Conservation (phyloP, 1,284 basidiomycete species). For the Sutorius eximius region DNA sequence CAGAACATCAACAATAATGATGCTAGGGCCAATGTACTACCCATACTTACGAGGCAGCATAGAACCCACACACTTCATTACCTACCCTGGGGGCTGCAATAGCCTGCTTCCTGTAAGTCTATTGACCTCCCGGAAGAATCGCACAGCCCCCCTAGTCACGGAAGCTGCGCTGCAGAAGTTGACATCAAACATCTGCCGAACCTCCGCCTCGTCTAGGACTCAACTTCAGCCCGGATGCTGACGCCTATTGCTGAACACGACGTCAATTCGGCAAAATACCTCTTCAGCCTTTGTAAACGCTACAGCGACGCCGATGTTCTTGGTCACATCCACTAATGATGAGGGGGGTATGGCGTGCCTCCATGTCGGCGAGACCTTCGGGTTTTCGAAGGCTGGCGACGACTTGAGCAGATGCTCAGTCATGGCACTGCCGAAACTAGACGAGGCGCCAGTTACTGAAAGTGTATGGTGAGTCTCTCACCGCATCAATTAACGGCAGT, state of each 20-base stretch:
- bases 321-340: conserved; percentile 42
- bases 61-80: conserved; percentile 5
- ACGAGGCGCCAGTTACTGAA: conserved; percentile 31
- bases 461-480: neutral
- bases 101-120: conserved; percentile 33
- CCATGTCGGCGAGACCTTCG: conserved; percentile 30
- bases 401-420: conserved; percentile 33
- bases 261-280: conserved; percentile 42
- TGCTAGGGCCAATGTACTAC: neutral
- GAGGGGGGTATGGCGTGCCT: conserved; percentile 32
- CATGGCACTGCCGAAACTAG: conserved; percentile 29
- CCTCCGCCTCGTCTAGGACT: conserved; percentile 26
- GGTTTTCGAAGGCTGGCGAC: conserved; percentile 37
- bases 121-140: conserved; percentile 41
- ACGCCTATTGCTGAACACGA: conserved; percentile 41
- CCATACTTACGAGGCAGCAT: conserved; percentile 30
- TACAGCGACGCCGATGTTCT: conserved; percentile 22
- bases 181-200: conserved; percentile 34
- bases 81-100: conserved; percentile 31
- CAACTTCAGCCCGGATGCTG: conserved; percentile 20
- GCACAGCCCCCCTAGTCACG: conserved; percentile 32
- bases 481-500: no score
- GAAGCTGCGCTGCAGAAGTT: conserved; percentile 37
- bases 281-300: conserved; percentile 37
- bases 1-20: neutral